Evolutionary conservation across 2,329 filamentous ascomycete genomes (phyloP).

Genomic region (Trichoderma arundinaceum): DNA sequence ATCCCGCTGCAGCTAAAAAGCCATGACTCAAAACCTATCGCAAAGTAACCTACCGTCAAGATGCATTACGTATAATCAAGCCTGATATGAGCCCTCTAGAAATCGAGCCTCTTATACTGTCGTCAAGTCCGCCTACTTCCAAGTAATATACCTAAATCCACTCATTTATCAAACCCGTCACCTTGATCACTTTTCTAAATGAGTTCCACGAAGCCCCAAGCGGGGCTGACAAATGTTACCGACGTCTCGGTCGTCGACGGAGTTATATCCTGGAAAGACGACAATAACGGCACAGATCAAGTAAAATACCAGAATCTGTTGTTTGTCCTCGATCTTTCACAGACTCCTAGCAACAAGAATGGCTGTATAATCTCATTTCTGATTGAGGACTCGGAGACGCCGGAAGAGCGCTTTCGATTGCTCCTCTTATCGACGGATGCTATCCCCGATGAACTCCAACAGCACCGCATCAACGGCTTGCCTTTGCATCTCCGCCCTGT

Average conservation of each 20-base stretch:
- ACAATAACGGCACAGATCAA: constrained; percentile 27
- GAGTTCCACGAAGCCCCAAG: constrained; percentile 1
- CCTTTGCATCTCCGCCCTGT: constrained; percentile 47
- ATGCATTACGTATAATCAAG: not conserved
- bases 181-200: not conserved
- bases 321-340: constrained; percentile 37
- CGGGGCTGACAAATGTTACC: constrained; percentile 32
- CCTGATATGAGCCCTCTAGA: not conserved
- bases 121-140: too few relatives aligned
- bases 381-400: constrained; percentile 42
- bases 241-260: constrained; percentile 37
- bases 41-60: not conserved
- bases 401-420: constrained; percentile 40
- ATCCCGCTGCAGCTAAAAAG: not conserved
- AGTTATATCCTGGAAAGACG: constrained; percentile 40
- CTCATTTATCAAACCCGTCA: not conserved
- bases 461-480: constrained; percentile 44
- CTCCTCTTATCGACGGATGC: constrained; percentile 41
- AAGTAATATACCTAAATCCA: not conserved
- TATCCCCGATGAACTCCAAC: constrained; percentile 47
- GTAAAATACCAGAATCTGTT: constrained; percentile 40
- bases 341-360: not conserved
- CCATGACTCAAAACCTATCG: not conserved
- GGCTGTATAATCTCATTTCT: constrained; percentile 47
- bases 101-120: not conserved